These are phyloP conservation scores for Fusarium falciforme DNA, from an alignment of 2,329 filamentous ascomycete species.

Conservation along the genomic window DNA sequence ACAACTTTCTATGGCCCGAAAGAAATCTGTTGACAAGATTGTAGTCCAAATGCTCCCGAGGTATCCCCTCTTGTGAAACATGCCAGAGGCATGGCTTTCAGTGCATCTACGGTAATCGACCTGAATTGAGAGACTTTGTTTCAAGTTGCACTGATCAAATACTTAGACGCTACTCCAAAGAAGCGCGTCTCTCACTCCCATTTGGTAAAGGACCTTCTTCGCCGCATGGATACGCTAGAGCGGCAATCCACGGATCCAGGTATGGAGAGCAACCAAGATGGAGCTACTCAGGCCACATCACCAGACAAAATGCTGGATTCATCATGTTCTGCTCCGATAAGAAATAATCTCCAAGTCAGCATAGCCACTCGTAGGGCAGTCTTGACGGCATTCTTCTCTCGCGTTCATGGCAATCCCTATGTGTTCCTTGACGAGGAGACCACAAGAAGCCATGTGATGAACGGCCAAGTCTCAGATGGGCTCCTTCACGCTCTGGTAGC, in stretches of 20 bases:
- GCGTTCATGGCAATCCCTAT: slow-evolving; percentile 22
- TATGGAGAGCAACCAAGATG: background rate
- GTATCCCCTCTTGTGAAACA: slow-evolving; percentile 18
- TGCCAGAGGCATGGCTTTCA: slow-evolving; percentile 18
- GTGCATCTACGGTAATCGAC: slow-evolving; percentile 20
- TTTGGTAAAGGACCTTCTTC: slow-evolving; percentile 15
- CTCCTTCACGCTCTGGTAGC: slow-evolving; percentile 20
- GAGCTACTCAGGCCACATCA: background rate
- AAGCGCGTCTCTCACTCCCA: slow-evolving; percentile 14
- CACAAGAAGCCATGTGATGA: slow-evolving; percentile 5
- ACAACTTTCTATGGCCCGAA: background rate
- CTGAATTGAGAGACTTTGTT: too few relatives aligned
- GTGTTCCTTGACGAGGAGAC: slow-evolving; percentile 20
- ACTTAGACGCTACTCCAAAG: slow-evolving; percentile 19
- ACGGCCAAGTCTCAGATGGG: background rate
- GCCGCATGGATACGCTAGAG: slow-evolving; percentile 22
- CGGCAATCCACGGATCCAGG: background rate
- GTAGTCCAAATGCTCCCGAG: slow-evolving; percentile 25
- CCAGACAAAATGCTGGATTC: background rate
- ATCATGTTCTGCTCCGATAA: background rate
- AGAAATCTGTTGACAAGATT: background rate
- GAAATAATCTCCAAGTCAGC: background rate
- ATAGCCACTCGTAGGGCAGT: slow-evolving; percentile 7
- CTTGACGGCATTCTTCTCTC: slow-evolving; percentile 16
- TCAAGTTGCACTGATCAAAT: background rate